Percentiles rank a stretch among this genome's conserved stretches.
Conservation (phyloP, 495 filamentous ascomycete genomes). For the Aeminium ludgeri region DNA sequence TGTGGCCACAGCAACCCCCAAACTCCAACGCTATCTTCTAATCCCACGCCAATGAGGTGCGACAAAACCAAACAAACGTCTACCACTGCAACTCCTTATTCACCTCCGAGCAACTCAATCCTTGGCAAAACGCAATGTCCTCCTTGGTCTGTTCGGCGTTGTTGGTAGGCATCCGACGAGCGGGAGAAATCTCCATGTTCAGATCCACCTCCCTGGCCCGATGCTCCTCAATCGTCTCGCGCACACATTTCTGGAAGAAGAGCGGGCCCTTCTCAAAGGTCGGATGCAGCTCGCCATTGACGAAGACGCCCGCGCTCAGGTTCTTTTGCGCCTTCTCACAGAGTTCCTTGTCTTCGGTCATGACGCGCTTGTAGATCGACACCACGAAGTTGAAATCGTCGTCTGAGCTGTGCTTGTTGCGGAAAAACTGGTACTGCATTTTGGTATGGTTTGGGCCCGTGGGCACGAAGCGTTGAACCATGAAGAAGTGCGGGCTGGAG, state of each 20-base stretch:
- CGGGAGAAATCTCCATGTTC: slow-evolving; percentile 33
- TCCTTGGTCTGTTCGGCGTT: slow-evolving; percentile 22
- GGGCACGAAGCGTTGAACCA: slow-evolving; percentile 32
- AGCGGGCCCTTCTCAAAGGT: slow-evolving; percentile 30
- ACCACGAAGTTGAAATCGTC: slow-evolving; percentile 30
- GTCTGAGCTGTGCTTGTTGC: slow-evolving; percentile 29
- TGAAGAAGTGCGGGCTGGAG: slow-evolving; percentile 30
- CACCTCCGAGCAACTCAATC: slow-evolving; percentile 12
- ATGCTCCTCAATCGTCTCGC: slow-evolving; percentile 28
- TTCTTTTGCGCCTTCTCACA: slow-evolving; percentile 30
- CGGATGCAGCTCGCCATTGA: slow-evolving; percentile 32
- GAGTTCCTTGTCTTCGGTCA: slow-evolving; percentile 32
- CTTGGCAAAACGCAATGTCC: slow-evolving; percentile 28
- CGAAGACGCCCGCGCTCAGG: slow-evolving; percentile 28
- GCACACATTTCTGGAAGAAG: slow-evolving; percentile 31
- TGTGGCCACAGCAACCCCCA: too few species aligned
- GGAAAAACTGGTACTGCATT: slow-evolving; percentile 34
- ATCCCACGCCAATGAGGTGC: too few species aligned
- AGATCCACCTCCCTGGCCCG: slow-evolving; percentile 27
- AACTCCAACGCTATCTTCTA: too few species aligned
- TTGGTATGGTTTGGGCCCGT: slow-evolving; percentile 22
- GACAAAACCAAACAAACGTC: not conserved
- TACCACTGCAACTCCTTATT: not conserved
- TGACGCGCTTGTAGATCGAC: slow-evolving; percentile 29
- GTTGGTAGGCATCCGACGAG: slow-evolving; percentile 21